Percentiles rank a stretch among this genome's conserved stretches.
These are phyloP conservation scores for Sporothrix euskadiensis DNA, from an alignment of 2,329 filamentous ascomycete species.

Conservation along the genomic window DNA sequence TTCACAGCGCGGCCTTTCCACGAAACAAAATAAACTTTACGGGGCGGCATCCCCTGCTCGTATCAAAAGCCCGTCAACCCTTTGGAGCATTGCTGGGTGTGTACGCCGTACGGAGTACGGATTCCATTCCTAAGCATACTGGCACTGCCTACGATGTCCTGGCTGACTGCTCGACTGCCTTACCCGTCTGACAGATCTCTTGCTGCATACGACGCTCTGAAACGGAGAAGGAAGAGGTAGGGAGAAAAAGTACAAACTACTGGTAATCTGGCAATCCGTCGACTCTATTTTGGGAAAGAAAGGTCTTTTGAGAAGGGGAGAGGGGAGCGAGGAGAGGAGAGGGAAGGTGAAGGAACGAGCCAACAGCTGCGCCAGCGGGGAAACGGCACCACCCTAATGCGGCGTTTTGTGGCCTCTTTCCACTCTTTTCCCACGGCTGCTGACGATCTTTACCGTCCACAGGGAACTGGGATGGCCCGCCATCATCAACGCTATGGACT, in stretches of 20 bases:
- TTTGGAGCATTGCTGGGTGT: no score
- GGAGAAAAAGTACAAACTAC: neutral
- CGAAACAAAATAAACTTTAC: neutral
- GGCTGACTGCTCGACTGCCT: neutral
- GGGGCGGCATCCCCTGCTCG: neutral
- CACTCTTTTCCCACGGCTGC: neutral
- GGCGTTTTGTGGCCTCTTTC: neutral
- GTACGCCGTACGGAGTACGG: no score
- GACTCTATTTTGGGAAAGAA: neutral
- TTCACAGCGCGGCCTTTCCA: neutral
- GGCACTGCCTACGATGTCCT: neutral
- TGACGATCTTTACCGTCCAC: conserved; percentile 6
- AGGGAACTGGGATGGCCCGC: neutral
- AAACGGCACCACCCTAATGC: neutral
- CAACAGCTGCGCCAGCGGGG: neutral
- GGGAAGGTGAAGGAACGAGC: neutral
- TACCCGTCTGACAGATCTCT: conserved; percentile 11
- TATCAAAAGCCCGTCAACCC: neutral
- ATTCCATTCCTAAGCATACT: no score
- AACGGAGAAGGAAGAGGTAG: neutral
- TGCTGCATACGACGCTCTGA: neutral
- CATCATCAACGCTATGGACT: neutral
- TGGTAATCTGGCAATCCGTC: neutral
- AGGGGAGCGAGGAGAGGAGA: neutral
- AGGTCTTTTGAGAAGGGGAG: no score